phyloP scores from a whole-genome alignment of 495 filamentous ascomycete species.

The Aspergillus asperescens region DNA sequence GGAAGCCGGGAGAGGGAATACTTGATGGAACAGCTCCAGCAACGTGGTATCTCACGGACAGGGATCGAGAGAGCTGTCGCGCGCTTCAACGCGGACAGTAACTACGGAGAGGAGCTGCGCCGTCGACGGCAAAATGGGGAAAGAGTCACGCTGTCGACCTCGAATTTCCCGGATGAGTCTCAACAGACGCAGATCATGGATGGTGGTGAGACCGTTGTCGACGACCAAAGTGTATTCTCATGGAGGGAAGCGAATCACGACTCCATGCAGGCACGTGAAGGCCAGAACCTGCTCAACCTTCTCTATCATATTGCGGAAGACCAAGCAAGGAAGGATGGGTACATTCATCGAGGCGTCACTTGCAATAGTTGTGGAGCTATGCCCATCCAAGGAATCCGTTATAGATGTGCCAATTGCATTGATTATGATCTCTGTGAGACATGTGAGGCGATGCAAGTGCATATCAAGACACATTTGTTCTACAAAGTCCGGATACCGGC shows the following conservation, averaged over 20 bases:
- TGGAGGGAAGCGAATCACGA: slow-evolving; percentile 51
- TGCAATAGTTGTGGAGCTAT: slow-evolving; percentile 82
- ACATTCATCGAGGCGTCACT: slow-evolving; percentile 87
- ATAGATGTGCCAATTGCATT: slow-evolving; percentile 85
- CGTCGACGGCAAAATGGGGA: slow-evolving; percentile 40
- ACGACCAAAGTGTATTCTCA: slow-evolving; percentile 55
- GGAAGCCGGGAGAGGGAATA: slow-evolving; percentile 33
- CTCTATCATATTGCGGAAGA: slow-evolving; percentile 79
- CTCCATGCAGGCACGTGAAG: slow-evolving; percentile 54
- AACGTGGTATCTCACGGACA: slow-evolving; percentile 37
- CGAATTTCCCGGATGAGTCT: slow-evolving; percentile 44
- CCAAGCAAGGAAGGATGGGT: slow-evolving; percentile 74
- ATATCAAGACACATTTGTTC: slow-evolving; percentile 91
- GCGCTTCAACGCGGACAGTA: slow-evolving; percentile 40
- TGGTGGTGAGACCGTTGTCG: slow-evolving; percentile 53
- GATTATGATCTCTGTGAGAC: slow-evolving; percentile 89
- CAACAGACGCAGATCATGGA: slow-evolving; percentile 40
- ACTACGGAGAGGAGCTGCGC: slow-evolving; percentile 44
- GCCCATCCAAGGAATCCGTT: slow-evolving; percentile 87
- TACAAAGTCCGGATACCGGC: slow-evolving; percentile 82
- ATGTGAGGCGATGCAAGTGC: slow-evolving; percentile 78
- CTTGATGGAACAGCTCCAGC: slow-evolving; percentile 39
- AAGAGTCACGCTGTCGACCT: slow-evolving; percentile 39
- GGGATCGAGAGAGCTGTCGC: slow-evolving; percentile 39
- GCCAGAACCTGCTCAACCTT: slow-evolving; percentile 66